Conservation (phyloP, 257 asterid genomes). For the Linaria vulgaris region DNA sequence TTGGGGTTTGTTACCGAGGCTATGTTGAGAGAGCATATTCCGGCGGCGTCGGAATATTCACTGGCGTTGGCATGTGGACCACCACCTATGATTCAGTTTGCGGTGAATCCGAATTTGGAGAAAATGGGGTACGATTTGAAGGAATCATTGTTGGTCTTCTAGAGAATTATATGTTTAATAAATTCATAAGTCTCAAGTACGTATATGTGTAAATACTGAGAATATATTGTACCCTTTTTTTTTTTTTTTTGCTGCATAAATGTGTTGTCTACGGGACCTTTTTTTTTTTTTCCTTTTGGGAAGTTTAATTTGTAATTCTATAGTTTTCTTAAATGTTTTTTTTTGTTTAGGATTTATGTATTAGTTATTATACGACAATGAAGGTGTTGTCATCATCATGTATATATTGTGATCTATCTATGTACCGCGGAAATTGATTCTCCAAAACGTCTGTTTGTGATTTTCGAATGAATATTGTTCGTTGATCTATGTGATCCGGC, state of each 20-base stretch:
- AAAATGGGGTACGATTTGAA: constrained; percentile 80
- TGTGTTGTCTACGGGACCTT: no score
- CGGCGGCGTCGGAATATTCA: constrained; percentile 46
- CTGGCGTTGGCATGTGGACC: constrained; percentile 93
- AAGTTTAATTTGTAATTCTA: no score
- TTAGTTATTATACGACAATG: background rate
- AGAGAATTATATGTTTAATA: background rate
- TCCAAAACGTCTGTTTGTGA: background rate
- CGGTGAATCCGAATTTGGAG: constrained; percentile 87
- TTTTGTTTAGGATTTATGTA: background rate
- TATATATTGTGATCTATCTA: no score
- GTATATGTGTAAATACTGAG: no score
- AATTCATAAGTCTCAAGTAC: no score
- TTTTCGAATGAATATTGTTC: no score
- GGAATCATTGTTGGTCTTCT: constrained; percentile 71
- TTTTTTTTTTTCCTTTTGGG: no score
- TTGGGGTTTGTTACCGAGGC: constrained; percentile 61
- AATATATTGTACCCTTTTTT: no score
- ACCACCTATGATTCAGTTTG: constrained; percentile 92
- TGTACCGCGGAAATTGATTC: background rate
- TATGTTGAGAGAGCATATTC: constrained; percentile 69
- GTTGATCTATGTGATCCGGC: no score
- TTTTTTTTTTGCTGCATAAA: no score
- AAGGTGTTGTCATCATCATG: background rate
- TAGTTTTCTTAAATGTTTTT: no score